Conservation (phyloP, 2,329 filamentous ascomycete genomes). For the Chaetomiaceae sp. region DNA sequence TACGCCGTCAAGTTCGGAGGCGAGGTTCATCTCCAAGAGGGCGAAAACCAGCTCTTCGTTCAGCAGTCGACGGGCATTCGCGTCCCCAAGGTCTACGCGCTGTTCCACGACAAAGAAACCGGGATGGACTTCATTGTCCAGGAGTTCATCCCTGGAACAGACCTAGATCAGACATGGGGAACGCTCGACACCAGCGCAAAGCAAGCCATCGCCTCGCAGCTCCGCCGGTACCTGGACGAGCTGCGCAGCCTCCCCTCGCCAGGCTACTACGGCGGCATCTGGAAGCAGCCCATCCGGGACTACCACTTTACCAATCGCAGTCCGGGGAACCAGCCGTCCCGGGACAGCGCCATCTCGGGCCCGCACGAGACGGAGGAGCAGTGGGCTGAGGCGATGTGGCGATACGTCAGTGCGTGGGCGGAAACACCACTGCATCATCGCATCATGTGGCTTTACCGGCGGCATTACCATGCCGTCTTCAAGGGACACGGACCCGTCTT, state of each 20-base stretch:
- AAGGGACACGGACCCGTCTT: slow-evolving; percentile 5
- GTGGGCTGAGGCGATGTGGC: slow-evolving; percentile 2
- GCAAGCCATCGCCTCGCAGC: background rate
- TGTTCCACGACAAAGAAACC: no score
- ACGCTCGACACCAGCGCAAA: background rate
- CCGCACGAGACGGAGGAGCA: slow-evolving; percentile 5
- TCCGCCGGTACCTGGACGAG: background rate
- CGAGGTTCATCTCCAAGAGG: no score
- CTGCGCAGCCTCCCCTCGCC: slow-evolving; percentile 4
- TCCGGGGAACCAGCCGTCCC: background rate
- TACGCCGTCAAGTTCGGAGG: no score
- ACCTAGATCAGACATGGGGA: background rate
- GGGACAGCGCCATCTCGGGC: background rate
- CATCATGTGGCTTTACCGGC: background rate
- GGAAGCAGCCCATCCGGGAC: slow-evolving; percentile 1
- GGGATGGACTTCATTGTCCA: slow-evolving; percentile 3
- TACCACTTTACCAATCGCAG: background rate
- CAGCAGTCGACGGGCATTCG: no score
- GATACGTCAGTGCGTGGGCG: background rate
- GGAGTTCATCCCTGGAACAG: slow-evolving; percentile 6
- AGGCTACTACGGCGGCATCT: slow-evolving; percentile 4
- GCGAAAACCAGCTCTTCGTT: no score
- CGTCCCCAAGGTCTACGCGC: no score
- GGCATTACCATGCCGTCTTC: background rate
- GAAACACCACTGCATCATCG: background rate